Evolutionary conservation across 2,329 filamentous ascomycete species (phyloP), one percentile per base, ranked within the genome.

Genomic region (Diaporthe longicolla): DNA sequence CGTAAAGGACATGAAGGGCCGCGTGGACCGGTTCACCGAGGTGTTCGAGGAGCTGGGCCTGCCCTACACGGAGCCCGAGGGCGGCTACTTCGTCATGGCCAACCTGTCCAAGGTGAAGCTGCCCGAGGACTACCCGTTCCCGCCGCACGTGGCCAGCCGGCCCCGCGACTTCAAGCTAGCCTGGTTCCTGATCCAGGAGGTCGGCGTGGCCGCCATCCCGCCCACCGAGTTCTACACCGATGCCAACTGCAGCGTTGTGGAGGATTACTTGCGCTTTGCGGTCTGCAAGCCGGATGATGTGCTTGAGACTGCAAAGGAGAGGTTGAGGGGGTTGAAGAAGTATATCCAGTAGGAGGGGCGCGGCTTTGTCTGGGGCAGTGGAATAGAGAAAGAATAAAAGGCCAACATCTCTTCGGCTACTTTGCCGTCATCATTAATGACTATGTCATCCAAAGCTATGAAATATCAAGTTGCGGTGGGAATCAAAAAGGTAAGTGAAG

Each of bases 191-290:
- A 99, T 99, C 84, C 95, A 95, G 82, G 96, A 99, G 86, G 87
- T 99, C 26, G 97, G 97, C 13, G 95, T 99, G 37, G 97, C 97
- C 3, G 95, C 96, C 11, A 98, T 99, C 76, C 97, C 97, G 24
- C 97, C 97, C 0, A 98, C 95, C 0, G 97, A 99, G 83, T 99
- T 99, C 83, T 98, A 98, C 82, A 98, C 96, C 0, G 92, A 94
- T 24, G 85, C 84, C 57, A 98, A 98, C 80, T 91, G 93, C 37
- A 91, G 94, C 79, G 91, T 98, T 78, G 97, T 94, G 0, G 94
- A 98, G 86, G 93, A 98, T 79, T 99, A 97, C 85, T 88, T 99
- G 80, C 89, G 97, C 32, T 98, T 98, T 82, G 97, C 97, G 0
- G 95, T 99, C 1, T 99, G 97, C 87, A 99, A 99, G 87, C 91